These are phyloP conservation scores for Wallacemonas sp. DNA, from an alignment of 208 protist species.

Conservation along the genomic window DNA sequence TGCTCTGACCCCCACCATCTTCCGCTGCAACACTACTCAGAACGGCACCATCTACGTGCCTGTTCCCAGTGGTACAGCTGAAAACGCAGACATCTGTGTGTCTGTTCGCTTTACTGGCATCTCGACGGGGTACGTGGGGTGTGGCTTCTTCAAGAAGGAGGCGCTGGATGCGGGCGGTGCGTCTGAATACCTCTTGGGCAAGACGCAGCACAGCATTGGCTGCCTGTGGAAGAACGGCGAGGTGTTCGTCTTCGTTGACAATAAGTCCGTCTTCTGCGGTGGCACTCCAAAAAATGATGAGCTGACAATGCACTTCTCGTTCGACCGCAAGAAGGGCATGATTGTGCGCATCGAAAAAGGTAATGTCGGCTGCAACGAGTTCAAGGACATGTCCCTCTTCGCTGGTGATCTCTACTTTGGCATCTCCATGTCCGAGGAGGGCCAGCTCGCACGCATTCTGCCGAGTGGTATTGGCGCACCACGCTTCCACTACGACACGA, in stretches of 20 bases:
- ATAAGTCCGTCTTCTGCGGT: not conserved
- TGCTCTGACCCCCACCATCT: not conserved
- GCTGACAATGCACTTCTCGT: not conserved
- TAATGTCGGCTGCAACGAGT: not conserved
- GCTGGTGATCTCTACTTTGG: not conserved
- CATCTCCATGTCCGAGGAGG: not conserved
- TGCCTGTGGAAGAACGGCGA: not conserved
- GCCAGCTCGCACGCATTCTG: not conserved
- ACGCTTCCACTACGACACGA: not conserved
- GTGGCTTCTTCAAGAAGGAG: slow-evolving; percentile 1
- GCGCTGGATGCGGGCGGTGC: not conserved
- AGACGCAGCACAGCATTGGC: not conserved
- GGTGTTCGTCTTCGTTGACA: not conserved
- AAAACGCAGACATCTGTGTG: not conserved
- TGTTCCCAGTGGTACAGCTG: not conserved
- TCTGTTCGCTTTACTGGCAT: not conserved
- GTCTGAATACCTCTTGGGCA: not conserved
- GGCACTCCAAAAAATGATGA: not conserved
- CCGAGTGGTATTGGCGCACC: not conserved
- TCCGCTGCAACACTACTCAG: not conserved
- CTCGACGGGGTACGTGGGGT: not conserved
- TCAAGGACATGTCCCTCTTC: not conserved
- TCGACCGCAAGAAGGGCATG: slow-evolving; percentile 2
- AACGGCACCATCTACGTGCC: not conserved
- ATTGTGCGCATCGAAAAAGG: not conserved